Evolutionary conservation across 495 filamentous ascomycete species (phyloP).

Genomic region (Lepidopterella palustris): DNA sequence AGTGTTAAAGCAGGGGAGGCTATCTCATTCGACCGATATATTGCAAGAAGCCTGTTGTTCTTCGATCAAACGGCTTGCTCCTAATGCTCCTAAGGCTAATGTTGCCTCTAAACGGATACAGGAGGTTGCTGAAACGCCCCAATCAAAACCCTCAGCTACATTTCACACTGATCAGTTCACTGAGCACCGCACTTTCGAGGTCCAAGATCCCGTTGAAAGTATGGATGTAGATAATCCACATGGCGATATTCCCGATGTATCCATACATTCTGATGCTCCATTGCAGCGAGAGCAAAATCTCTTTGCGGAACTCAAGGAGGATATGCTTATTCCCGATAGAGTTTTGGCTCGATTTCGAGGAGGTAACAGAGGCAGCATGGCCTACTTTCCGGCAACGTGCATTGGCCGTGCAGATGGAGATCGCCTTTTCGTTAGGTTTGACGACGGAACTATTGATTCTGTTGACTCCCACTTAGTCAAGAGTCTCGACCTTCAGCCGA

Average conservation of each 20-base stretch:
- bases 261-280: conserved; percentile 2
- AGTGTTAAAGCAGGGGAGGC: conserved; percentile 3
- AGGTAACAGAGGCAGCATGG: conserved; percentile 13
- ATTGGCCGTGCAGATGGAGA: conserved; percentile 17
- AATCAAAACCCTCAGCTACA: not conserved
- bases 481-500: conserved; percentile 33
- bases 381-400: conserved; percentile 40
- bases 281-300: not conserved
- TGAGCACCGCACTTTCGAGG: not conserved
- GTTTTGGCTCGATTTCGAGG: conserved; percentile 40
- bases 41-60: not conserved
- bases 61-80: not conserved
- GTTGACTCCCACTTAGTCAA: conserved; percentile 25
- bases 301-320: conserved; percentile 2
- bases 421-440: conserved; percentile 34
- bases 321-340: conserved; percentile 24
- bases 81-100: not conserved
- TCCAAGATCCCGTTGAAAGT: not conserved
- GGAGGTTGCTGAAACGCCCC: conserved; percentile 7
- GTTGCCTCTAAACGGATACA: not conserved
- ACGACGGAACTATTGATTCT: conserved; percentile 35
- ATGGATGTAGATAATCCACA: not conserved
- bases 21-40: conserved; percentile 2
- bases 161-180: not conserved
- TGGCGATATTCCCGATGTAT: not conserved